These are phyloP conservation scores for Leccinum subtestaceum DNA, from an alignment of 768 basidiomycete genomes.

Conservation along the genomic window DNA sequence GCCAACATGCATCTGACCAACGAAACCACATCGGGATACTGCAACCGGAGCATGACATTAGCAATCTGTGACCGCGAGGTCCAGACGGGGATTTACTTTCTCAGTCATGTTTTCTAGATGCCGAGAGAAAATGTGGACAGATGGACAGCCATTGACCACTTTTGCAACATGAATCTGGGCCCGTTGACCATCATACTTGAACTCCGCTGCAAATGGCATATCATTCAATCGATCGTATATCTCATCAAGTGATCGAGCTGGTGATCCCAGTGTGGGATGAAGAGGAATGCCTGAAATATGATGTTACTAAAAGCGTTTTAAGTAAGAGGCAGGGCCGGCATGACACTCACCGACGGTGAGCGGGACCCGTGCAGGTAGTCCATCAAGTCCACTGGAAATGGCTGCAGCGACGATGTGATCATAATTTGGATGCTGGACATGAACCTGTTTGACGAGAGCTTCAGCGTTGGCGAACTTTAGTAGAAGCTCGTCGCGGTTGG, in stretches of 20 bases:
- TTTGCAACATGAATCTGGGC: slow-evolving; percentile 69
- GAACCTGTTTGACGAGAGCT: slow-evolving; percentile 64
- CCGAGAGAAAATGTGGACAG: slow-evolving; percentile 76
- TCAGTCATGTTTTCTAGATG: slow-evolving; percentile 92
- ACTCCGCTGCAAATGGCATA: slow-evolving; percentile 78
- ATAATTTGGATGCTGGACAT: slow-evolving; percentile 76
- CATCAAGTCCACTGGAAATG: slow-evolving; percentile 57
- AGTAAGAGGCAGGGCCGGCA: slow-evolving; percentile 2
- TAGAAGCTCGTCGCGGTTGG: slow-evolving; percentile 35
- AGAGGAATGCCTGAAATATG: slow-evolving; percentile 67
- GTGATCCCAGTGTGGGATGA: slow-evolving; percentile 83
- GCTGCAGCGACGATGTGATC: slow-evolving; percentile 64
- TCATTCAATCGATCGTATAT: slow-evolving; percentile 70
- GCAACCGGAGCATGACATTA: slow-evolving; percentile 14
- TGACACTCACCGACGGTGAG: slow-evolving; percentile 61
- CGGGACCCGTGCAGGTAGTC: slow-evolving; percentile 56
- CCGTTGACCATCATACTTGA: slow-evolving; percentile 88
- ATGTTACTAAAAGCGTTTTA: slow-evolving; percentile 10
- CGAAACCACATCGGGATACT: slow-evolving; percentile 82
- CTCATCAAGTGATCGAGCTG: slow-evolving; percentile 78
- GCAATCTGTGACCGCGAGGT: background rate
- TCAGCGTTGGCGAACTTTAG: slow-evolving; percentile 56
- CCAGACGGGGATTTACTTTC: slow-evolving; percentile 47
- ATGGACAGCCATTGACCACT: slow-evolving; percentile 25
- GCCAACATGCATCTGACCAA: slow-evolving; percentile 54